phyloP scores from a whole-genome alignment of 352 stramenopile genomes.

The Pythium angustatum region DNA sequence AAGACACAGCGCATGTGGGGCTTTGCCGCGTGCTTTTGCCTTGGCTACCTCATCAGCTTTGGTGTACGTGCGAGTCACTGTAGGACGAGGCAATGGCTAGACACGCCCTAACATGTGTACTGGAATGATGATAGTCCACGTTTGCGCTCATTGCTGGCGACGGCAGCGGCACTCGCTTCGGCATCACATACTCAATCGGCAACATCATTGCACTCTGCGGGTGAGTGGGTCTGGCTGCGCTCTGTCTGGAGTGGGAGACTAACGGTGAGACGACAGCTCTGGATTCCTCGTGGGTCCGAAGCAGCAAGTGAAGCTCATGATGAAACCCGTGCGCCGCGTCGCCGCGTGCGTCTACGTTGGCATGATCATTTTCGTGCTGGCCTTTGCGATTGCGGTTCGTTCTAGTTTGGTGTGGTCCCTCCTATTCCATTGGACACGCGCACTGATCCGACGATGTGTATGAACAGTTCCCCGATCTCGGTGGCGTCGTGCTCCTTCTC shows the following conservation, averaged over 20 bases:
- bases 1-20: conserved; percentile 69
- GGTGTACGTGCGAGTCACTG: no score
- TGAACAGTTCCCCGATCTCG: conserved; percentile 66
- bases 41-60: conserved; percentile 85
- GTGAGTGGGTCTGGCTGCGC: conserved; percentile 31
- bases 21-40: conserved; percentile 75
- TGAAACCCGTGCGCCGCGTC: conserved; percentile 77
- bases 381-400: conserved; percentile 66
- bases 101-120: background rate
- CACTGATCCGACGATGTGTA: no score
- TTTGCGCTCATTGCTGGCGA: conserved; percentile 72
- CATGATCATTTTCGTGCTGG: conserved; percentile 79
- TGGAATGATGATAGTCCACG: conserved; percentile 69
- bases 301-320: conserved; percentile 88
- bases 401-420: background rate
- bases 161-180: conserved; percentile 76
- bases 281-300: conserved; percentile 78
- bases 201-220: conserved; percentile 84
- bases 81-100: no score
- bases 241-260: conserved; percentile 7
- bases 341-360: conserved; percentile 70
- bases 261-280: conserved; percentile 39
- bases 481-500: conserved; percentile 74
- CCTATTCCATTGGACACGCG: no score
- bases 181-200: conserved; percentile 78